Conservation (phyloP, 257 asterid genomes). For the Petunia axillaris region DNA sequence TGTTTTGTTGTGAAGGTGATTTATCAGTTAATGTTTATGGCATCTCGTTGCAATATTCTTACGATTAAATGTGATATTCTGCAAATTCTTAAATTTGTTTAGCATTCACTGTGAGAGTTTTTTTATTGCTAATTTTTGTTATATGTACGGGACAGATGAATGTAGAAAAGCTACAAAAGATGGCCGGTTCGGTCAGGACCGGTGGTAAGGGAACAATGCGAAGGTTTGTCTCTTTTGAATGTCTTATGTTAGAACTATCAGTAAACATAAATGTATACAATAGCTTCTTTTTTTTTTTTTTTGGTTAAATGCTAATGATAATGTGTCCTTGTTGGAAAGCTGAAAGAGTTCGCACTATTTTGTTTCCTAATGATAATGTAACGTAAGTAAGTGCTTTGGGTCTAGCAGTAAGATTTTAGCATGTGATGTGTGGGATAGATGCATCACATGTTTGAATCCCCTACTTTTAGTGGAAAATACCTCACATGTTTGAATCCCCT, state of each 20-base stretch:
- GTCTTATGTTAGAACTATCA: not conserved
- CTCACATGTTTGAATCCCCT: no score
- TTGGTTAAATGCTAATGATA: not conserved
- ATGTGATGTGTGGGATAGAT: no score
- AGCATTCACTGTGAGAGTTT: not conserved
- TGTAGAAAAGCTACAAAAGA: slow-evolving; percentile 68
- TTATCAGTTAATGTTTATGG: not conserved
- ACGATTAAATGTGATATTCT: not conserved
- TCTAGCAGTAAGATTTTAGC: no score
- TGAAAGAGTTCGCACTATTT: not conserved
- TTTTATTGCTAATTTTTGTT: not conserved
- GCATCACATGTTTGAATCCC: no score
- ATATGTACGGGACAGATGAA: slow-evolving; percentile 55
- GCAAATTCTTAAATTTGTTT: not conserved
- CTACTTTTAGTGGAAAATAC: no score
- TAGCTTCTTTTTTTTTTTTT: not conserved
- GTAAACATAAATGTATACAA: not conserved
- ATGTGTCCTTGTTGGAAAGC: not conserved
- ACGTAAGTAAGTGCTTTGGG: no score
- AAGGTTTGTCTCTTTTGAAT: slow-evolving; percentile 44
- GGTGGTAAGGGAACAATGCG: slow-evolving; percentile 83
- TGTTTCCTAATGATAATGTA: not conserved
- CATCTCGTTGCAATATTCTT: not conserved
- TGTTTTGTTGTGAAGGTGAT: not conserved
- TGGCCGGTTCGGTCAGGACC: slow-evolving; percentile 77